Conservation (phyloP, 108 stramenopile genomes). For the Mediolabrus comicus region DNA sequence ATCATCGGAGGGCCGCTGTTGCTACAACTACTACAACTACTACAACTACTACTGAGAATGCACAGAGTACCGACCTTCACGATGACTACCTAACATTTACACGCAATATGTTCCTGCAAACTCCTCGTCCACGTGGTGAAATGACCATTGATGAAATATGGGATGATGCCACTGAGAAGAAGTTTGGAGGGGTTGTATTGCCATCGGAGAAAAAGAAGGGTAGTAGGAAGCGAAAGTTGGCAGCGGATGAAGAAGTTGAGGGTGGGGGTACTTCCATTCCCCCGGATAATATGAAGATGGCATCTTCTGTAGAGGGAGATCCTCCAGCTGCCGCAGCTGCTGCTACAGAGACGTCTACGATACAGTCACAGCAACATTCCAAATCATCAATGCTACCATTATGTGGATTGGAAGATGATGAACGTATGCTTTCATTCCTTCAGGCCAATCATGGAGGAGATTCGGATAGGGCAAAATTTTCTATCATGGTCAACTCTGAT, state of each 20-base stretch:
- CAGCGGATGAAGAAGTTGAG: neutral
- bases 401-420: conserved; percentile 45
- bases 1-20: neutral
- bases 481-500: conserved; percentile 37
- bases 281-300: neutral
- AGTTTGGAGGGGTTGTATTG: conserved; percentile 4
- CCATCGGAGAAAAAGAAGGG: neutral
- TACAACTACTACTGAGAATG: neutral
- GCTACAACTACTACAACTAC: neutral
- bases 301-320: conserved; percentile 1
- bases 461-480: conserved; percentile 34
- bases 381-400: conserved; percentile 14
- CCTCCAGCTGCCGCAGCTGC: neutral
- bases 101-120: conserved; percentile 41
- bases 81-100: conserved; percentile 37
- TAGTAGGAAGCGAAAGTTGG: conserved; percentile 17
- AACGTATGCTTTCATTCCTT: conserved; percentile 35
- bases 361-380: neutral
- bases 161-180: conserved; percentile 30
- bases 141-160: conserved; percentile 36
- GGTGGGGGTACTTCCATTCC: conserved; percentile 1
- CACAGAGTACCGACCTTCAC: neutral
- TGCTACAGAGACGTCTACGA: neutral
- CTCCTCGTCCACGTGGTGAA: conserved; percentile 34
- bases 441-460: conserved; percentile 28